Evolutionary conservation across 2,329 filamentous ascomycete genomes (phyloP).

Genomic region (Aspergillus sergii): DNA sequence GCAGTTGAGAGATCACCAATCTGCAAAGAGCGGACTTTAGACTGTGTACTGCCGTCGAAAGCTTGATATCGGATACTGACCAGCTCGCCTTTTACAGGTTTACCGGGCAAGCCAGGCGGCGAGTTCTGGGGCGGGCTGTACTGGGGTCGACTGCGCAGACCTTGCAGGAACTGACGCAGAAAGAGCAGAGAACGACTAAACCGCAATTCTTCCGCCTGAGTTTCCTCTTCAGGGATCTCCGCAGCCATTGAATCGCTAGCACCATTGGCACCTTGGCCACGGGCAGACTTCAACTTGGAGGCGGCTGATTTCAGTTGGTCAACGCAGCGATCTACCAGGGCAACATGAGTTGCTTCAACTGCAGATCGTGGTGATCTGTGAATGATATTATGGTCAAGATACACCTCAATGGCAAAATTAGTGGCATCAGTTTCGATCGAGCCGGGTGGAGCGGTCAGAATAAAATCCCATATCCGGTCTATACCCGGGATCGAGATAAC

Average conservation of each 20-base stretch:
- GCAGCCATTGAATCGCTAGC: conserved; percentile 59
- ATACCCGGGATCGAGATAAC: conserved; percentile 52
- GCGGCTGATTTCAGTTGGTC: conserved; percentile 68
- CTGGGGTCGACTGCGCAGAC: conserved; percentile 54
- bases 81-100: conserved; percentile 62
- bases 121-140: conserved; percentile 64
- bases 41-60: conserved; percentile 64
- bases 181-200: conserved; percentile 72
- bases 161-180: conserved; percentile 67
- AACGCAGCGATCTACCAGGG: conserved; percentile 73
- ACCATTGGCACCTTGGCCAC: conserved; percentile 43
- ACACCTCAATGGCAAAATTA: conserved; percentile 71
- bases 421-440: conserved; percentile 71
- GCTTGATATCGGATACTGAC: conserved; percentile 74
- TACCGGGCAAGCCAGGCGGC: conserved; percentile 58
- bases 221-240: conserved; percentile 51
- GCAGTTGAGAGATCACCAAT: conserved; percentile 74
- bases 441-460: conserved; percentile 67
- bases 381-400: conserved; percentile 58
- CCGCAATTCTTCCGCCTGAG: conserved; percentile 59
- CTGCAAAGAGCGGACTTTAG: conserved; percentile 62
- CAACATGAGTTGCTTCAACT: conserved; percentile 64
- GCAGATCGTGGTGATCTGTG: conserved; percentile 47
- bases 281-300: conserved; percentile 54
- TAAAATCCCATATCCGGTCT: conserved; percentile 82